A percentile compares a stretch with the other conserved stretches of the same genome.
These are phyloP conservation scores for Fusarium oxysporum DNA, from an alignment of 2,329 filamentous ascomycete genomes.

Conservation along the genomic window DNA sequence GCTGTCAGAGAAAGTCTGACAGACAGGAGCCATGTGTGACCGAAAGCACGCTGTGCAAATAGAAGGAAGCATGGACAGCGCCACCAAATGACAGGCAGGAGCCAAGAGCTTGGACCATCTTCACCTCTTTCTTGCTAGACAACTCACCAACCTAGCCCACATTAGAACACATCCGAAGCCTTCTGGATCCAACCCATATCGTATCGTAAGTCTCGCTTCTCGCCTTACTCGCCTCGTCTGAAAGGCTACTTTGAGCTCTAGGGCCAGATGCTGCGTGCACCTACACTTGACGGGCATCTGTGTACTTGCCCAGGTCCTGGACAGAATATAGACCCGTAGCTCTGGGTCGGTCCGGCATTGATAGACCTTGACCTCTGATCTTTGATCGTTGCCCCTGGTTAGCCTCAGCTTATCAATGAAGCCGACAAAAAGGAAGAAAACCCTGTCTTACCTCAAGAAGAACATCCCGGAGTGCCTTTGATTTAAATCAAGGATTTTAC, in stretches of 20 bases:
- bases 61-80: conserved; percentile 19
- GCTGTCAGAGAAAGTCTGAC: neutral
- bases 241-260: conserved; percentile 5
- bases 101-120: conserved; percentile 26
- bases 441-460: neutral
- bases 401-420: conserved; percentile 22
- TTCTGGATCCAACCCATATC: conserved; percentile 3
- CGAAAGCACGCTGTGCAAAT: conserved; percentile 11
- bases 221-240: conserved; percentile 12
- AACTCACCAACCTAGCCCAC: conserved; percentile 16
- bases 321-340: conserved; percentile 16
- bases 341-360: conserved; percentile 41
- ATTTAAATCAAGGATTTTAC: neutral
- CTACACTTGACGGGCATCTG: neutral
- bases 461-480: neutral
- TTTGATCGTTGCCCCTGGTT: conserved; percentile 26
- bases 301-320: neutral
- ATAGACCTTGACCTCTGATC: conserved; percentile 27
- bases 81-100: conserved; percentile 23
- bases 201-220: conserved; percentile 6
- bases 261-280: conserved; percentile 10
- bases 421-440: conserved; percentile 6
- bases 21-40: conserved; percentile 13
- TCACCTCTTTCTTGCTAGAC: neutral
- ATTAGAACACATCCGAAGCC: conserved; percentile 19